phyloP scores from a whole-genome alignment of 1,284 basidiomycete genomes.

The Exobasidium rhododendri region DNA sequence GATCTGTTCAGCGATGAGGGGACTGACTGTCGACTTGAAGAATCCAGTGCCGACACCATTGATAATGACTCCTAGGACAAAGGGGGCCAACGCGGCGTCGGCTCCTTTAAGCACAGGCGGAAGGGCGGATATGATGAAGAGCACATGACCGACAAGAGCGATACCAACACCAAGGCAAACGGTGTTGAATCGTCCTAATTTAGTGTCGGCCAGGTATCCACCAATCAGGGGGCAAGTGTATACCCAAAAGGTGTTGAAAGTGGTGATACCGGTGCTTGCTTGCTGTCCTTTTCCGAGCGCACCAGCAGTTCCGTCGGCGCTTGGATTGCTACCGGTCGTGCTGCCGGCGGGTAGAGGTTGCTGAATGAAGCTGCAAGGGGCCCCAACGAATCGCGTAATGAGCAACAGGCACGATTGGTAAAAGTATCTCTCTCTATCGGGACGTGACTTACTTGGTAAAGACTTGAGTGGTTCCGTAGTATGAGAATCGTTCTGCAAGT shows the following conservation, averaged over 20 bases:
- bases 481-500: constrained; percentile 53
- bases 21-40: constrained; percentile 64
- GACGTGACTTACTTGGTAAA: constrained; percentile 1
- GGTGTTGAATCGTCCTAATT: constrained; percentile 59
- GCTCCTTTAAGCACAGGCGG: constrained; percentile 67
- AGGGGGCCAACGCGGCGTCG: constrained; percentile 62
- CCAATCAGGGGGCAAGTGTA: constrained; percentile 48
- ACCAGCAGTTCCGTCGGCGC: constrained; percentile 34
- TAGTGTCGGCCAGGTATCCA: constrained; percentile 56
- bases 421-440: too few species aligned
- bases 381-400: constrained; percentile 50
- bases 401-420: too few species aligned
- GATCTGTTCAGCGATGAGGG: constrained; percentile 59
- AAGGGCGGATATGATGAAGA: constrained; percentile 70
- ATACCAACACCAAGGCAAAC: constrained; percentile 56
- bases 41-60: constrained; percentile 65
- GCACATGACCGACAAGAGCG: constrained; percentile 62
- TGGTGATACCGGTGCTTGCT: constrained; percentile 48
- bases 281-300: constrained; percentile 48
- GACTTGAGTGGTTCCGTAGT: constrained; percentile 39
- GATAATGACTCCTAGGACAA: constrained; percentile 57
- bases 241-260: constrained; percentile 52
- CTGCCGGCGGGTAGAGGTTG: constrained; percentile 34
- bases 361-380: constrained; percentile 52
- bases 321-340: constrained; percentile 31